Conservation (phyloP, 176 grass and related monocot species). For the Tuctoria greenei region DNA sequence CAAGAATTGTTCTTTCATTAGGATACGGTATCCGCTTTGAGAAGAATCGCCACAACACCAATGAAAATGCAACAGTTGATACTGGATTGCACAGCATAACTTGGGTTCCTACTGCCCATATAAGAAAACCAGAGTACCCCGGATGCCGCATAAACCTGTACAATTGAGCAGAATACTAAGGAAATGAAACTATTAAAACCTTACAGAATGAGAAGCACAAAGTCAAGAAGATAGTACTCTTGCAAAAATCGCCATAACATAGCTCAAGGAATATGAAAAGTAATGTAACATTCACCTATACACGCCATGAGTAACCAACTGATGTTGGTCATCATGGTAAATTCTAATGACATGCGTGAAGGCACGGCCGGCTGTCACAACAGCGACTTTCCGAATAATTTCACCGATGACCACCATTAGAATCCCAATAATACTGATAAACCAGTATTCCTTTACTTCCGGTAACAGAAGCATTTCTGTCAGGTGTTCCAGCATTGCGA, state of each 20-base stretch:
- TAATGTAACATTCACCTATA: slow-evolving; percentile 61
- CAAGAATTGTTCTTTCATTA: slow-evolving; percentile 19
- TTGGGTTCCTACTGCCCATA: slow-evolving; percentile 90
- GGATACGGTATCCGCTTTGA: slow-evolving; percentile 88
- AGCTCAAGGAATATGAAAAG: background rate
- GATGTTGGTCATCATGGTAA: slow-evolving; percentile 68
- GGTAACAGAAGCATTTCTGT: slow-evolving; percentile 73
- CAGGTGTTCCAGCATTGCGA: slow-evolving; percentile 77
- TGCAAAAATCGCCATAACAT: background rate
- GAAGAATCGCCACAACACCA: slow-evolving; percentile 83
- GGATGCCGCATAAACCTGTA: slow-evolving; percentile 90
- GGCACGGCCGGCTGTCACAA: slow-evolving; percentile 69
- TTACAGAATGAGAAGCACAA: background rate
- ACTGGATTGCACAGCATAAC: slow-evolving; percentile 94
- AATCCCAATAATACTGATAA: slow-evolving; percentile 70
- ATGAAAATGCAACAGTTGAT: slow-evolving; percentile 55
- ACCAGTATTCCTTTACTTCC: slow-evolving; percentile 63
- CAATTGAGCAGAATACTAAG: slow-evolving; percentile 26
- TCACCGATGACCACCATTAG: slow-evolving; percentile 81
- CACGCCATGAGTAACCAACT: slow-evolving; percentile 80
- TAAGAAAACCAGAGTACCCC: slow-evolving; percentile 82
- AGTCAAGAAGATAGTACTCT: background rate
- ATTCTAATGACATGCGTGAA: slow-evolving; percentile 84
- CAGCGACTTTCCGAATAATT: slow-evolving; percentile 71
- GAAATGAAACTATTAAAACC: background rate